Base-by-base conservation (phyloP, 495 filamentous ascomycete genomes). In the Sphaerosporella brunnea region DNA sequence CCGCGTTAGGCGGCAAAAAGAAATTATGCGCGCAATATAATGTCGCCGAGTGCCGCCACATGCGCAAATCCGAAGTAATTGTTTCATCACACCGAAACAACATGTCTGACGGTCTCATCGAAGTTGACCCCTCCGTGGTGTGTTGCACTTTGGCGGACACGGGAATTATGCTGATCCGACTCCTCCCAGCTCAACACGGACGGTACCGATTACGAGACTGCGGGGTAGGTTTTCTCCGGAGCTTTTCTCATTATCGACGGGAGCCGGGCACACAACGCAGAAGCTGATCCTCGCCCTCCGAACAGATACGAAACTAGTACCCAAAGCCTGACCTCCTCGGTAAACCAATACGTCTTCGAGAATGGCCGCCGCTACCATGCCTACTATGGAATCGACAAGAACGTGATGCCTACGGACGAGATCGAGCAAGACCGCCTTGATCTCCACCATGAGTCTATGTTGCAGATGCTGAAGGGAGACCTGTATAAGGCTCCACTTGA, bases 401-500 rank as follows among this genome's bases (percentile, higher is more conserved):
- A 43, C 48, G 49, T 67, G 3, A 63, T 75, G 46, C 73, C 73
- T 2, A 74, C 75, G 50, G 72, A 75, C 46, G 66, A 75, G 28
- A 20, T 47, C 4, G 43, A 54, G 36, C 52, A 54, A 43, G 48
- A 51, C 24, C 48, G 69, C 8, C 61, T 72, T 39, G 66, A 71
- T 39, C 58, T 72, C 3, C 64, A 67, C 11, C 68, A 72, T 43
- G 69, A 70, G 26, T 63, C 70, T 32, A 61, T 69, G 23, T 59
- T 64, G 16, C 56, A 70, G 19, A 55, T 75, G n/a, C 61, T 78
- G 2, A 66, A 65, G 19, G 76, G 77, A 15, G 68, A 68, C 36
- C 64, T 79, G 5, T 71, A 68, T 51, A 61, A 77, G 2, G 70
- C 79, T 0, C 79, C 79, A 7, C 62, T 84, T 13, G 39, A 60